Percentiles rank a stretch among this genome's conserved stretches.
Evolutionary conservation across 768 basidiomycete species (phyloP).

Genomic region (Hortiboletus flavorubellus): DNA sequence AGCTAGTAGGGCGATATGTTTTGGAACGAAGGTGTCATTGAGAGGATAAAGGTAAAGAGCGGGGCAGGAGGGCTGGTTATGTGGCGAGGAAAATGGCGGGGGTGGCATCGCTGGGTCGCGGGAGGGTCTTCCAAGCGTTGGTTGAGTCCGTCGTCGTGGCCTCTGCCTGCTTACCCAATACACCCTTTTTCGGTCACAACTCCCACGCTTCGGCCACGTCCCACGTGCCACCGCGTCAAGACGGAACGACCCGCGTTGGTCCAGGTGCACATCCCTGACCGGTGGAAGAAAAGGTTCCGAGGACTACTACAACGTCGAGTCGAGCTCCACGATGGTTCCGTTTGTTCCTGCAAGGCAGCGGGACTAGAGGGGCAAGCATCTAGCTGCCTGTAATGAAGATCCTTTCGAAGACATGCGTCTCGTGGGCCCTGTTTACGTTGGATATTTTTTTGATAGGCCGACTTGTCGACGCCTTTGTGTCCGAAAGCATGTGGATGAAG

Average conservation of each 20-base stretch:
- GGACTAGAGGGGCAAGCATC: neutral
- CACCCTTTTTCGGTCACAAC: neutral
- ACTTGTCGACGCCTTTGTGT: conserved; percentile 12
- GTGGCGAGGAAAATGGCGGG: conserved; percentile 31
- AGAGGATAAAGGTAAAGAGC: conserved; percentile 81
- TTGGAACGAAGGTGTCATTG: conserved; percentile 92
- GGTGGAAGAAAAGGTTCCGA: no score
- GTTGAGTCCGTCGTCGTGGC: conserved; percentile 4
- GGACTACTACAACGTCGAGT: no score
- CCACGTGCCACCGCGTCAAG: no score
- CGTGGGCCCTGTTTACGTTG: conserved; percentile 11
- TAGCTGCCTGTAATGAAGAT: conserved; percentile 8
- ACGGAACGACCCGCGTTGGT: no score
- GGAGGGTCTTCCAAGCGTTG: neutral
- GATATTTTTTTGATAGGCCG: conserved; percentile 18
- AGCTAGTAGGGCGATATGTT: conserved; percentile 77
- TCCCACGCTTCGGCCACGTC: conserved; percentile 14
- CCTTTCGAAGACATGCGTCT: conserved; percentile 15
- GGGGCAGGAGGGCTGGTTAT: conserved; percentile 27
- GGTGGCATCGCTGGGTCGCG: conserved; percentile 29
- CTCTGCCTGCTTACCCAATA: conserved; percentile 14
- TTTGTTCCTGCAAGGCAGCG: neutral
- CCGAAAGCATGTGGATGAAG: conserved; percentile 10
- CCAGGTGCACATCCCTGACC: no score
- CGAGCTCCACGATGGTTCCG: no score